These are phyloP conservation scores for Penicillium sp. DNA, from an alignment of 2,329 filamentous ascomycete genomes.

Conservation along the genomic window DNA sequence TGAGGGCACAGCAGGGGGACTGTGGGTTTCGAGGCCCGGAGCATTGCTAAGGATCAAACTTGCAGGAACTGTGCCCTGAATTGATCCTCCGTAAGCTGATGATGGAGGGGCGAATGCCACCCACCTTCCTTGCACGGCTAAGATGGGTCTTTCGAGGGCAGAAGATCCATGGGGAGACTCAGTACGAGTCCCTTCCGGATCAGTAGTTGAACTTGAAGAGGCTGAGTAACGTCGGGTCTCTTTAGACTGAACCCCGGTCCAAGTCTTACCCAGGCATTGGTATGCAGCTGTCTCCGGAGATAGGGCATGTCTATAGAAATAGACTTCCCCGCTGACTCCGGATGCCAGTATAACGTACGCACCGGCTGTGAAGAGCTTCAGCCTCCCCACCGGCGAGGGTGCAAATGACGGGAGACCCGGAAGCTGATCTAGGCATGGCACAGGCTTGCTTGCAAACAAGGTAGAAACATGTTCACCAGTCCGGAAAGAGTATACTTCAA, in stretches of 20 bases:
- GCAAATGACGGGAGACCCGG: constrained; percentile 64
- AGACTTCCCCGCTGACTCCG: constrained; percentile 81
- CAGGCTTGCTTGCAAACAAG: constrained; percentile 69
- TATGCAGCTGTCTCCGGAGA: constrained; percentile 40
- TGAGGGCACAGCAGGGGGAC: constrained; percentile 43
- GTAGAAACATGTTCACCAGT: constrained; percentile 70
- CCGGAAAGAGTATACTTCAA: constrained; percentile 82
- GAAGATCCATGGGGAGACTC: constrained; percentile 35
- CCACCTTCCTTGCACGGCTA: constrained; percentile 49
- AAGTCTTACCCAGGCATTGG: constrained; percentile 80
- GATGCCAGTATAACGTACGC: constrained; percentile 74
- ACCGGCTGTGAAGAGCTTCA: constrained; percentile 70
- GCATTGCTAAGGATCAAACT: constrained; percentile 36
- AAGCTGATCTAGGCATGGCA: constrained; percentile 55
- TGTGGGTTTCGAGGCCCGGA: constrained; percentile 44
- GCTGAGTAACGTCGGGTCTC: constrained; percentile 46
- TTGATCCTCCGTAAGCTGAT: constrained; percentile 38
- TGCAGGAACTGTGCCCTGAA: constrained; percentile 43
- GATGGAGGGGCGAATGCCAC: constrained; percentile 47
- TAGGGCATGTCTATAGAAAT: constrained; percentile 60
- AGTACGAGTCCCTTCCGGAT: constrained; percentile 43
- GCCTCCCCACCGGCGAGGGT: constrained; percentile 68
- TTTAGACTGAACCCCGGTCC: constrained; percentile 74
- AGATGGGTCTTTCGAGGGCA: constrained; percentile 38
- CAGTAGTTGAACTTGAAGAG: constrained; percentile 48